phyloP scores from a whole-genome alignment of 1,139 yeast species.

The Candida labiduridarum region DNA sequence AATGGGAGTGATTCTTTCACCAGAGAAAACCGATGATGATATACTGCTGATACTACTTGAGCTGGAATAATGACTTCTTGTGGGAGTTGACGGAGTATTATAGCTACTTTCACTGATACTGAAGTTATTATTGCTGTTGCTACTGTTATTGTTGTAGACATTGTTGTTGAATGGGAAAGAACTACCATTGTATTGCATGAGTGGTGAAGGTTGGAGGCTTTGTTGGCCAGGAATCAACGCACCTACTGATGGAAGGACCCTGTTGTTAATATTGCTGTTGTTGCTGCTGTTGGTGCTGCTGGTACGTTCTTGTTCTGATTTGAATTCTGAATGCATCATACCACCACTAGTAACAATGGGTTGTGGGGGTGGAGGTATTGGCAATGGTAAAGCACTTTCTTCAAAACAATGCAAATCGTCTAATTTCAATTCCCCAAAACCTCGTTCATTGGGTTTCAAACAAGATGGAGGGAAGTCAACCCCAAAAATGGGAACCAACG shows the following conservation, averaged over 20 bases:
- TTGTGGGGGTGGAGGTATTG: conserved; percentile 7
- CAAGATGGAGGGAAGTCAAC: conserved; percentile 70
- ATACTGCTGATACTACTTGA: conserved; percentile 11
- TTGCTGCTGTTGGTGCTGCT: not conserved
- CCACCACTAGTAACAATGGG: not conserved
- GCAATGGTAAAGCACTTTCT: conserved; percentile 13
- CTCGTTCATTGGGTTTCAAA: conserved; percentile 61
- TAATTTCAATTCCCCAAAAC: conserved; percentile 65
- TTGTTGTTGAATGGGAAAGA: not conserved
- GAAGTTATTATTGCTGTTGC: not conserved
- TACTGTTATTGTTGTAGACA: no score
- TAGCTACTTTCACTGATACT: not conserved
- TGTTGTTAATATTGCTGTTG: not conserved
- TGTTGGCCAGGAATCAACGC: conserved; percentile 9
- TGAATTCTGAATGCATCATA: not conserved
- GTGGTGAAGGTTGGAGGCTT: not conserved
- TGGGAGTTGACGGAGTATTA: conserved; percentile 4
- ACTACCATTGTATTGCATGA: not conserved
- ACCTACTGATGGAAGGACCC: conserved; percentile 9
- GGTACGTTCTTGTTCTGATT: not conserved
- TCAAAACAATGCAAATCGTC: conserved; percentile 34
- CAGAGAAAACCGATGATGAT: conserved; percentile 12
- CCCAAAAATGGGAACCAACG: conserved; percentile 83
- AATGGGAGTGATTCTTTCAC: conserved; percentile 3
- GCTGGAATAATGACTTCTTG: conserved; percentile 5